A percentile compares a stretch with the other conserved stretches of the same genome.
Evolutionary conservation across 805 yeast genomes (phyloP).

Genomic region (Saccharomycopsis sp.): DNA sequence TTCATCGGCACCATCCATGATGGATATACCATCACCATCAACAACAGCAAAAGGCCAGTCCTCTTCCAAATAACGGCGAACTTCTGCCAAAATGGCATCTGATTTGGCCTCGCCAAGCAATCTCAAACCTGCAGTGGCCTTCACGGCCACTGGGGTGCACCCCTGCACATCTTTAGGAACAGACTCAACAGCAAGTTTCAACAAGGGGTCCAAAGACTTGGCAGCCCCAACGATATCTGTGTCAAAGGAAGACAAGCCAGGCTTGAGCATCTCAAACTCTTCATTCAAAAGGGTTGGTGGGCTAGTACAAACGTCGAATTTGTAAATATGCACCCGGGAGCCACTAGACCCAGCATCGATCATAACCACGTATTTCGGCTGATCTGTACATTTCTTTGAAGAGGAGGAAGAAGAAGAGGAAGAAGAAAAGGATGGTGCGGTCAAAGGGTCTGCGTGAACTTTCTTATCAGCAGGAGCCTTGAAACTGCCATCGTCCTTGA

Average conservation of each 20-base stretch:
- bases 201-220: conserved; percentile 72
- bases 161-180: conserved; percentile 66
- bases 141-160: conserved; percentile 92
- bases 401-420: conserved; percentile 1
- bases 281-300: conserved; percentile 79
- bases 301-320: conserved; percentile 75
- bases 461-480: conserved; percentile 1
- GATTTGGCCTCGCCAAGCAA: conserved; percentile 71
- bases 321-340: conserved; percentile 89
- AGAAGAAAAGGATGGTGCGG: neutral
- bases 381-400: neutral
- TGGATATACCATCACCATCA: conserved; percentile 73
- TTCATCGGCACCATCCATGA: conserved; percentile 95
- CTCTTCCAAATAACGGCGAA: conserved; percentile 60
- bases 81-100: conserved; percentile 61
- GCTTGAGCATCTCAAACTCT: conserved; percentile 79
- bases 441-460: neutral
- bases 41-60: conserved; percentile 92
- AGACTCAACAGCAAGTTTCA: conserved; percentile 61
- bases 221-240: conserved; percentile 83
- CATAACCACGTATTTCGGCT: conserved; percentile 77
- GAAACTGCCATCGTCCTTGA: neutral
- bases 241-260: conserved; percentile 84
- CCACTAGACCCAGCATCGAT: conserved; percentile 98
- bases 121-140: conserved; percentile 97